Conservation (phyloP, 345 rosid species). For the Angophora floribunda region DNA sequence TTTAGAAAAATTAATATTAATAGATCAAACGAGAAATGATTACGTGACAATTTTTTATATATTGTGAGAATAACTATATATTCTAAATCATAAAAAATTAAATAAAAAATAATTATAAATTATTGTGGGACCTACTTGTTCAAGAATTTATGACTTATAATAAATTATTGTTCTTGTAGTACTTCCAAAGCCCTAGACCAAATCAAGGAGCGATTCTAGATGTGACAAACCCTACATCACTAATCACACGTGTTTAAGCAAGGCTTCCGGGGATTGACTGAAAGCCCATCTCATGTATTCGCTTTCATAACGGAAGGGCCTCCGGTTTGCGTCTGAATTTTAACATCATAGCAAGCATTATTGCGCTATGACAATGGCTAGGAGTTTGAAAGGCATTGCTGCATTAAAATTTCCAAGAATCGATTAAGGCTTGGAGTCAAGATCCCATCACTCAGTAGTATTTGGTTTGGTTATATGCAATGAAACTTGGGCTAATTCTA, state of each 20-base stretch:
- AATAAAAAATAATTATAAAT: too few species aligned
- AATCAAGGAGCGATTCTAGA: not conserved
- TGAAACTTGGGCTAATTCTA: not conserved
- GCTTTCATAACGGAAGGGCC: not conserved
- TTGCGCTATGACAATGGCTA: not conserved
- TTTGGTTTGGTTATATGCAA: not conserved
- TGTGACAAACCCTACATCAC: not conserved
- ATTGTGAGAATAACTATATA: too few species aligned
- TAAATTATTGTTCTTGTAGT: too few species aligned
- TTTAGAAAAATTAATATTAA: fast-evolving
- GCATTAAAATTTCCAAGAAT: not conserved
- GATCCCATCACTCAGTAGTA: not conserved
- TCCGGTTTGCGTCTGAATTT: not conserved
- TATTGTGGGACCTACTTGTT: too few species aligned
- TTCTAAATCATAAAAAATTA: too few species aligned
- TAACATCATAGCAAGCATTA: not conserved
- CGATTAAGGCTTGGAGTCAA: not conserved
- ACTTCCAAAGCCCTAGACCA: too few species aligned
- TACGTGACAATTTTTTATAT: too few species aligned
- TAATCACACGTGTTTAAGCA: not conserved
- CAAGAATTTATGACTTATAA: too few species aligned
- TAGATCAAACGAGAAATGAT: not conserved
- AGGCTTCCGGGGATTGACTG: not conserved
- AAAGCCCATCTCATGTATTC: not conserved
- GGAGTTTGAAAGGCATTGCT: not conserved